phyloP scores from a whole-genome alignment of 176 grass and related monocot species.

The Tillandsia fasciculata region DNA sequence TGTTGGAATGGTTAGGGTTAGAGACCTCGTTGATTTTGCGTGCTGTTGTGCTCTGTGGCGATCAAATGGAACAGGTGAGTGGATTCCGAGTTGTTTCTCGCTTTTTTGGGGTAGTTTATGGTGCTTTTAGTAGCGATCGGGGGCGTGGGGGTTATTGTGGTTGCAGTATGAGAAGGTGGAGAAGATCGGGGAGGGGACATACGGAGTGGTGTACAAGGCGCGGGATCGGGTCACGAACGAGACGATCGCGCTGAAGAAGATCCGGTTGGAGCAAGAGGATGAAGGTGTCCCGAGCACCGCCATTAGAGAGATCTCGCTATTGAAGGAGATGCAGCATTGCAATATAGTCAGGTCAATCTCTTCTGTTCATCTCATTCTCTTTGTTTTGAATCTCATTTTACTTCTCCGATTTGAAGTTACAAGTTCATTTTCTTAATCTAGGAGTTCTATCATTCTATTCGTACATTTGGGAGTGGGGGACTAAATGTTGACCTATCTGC shows the following conservation, averaged over 20 bases:
- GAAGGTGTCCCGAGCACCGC: conserved; percentile 91
- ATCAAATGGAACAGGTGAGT: conserved; percentile 76
- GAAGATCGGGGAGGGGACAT: conserved; percentile 97
- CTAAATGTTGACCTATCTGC: too few relatives aligned
- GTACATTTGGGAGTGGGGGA: too few relatives aligned
- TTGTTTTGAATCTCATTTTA: too few relatives aligned
- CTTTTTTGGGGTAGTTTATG: not conserved
- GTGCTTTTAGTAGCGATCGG: not conserved
- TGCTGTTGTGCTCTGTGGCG: not conserved
- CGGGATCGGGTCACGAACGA: conserved; percentile 68
- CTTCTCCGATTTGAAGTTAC: too few relatives aligned
- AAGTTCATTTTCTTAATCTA: too few relatives aligned
- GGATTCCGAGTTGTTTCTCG: conserved; percentile 17
- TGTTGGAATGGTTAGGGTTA: too few relatives aligned
- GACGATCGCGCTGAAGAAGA: conserved; percentile 97
- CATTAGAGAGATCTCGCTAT: conserved; percentile 91
- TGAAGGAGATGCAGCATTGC: conserved; percentile 92
- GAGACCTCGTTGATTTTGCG: too few relatives aligned
- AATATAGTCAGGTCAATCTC: conserved; percentile 69
- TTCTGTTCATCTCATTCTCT: not conserved
- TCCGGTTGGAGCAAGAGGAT: conserved; percentile 89
- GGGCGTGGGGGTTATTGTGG: not conserved
- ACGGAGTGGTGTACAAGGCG: conserved; percentile 94
- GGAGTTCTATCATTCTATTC: too few relatives aligned
- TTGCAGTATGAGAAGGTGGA: conserved; percentile 87